These are phyloP conservation scores for Tulasnella sp. DNA, from an alignment of 768 basidiomycete genomes.

Conservation along the genomic window DNA sequence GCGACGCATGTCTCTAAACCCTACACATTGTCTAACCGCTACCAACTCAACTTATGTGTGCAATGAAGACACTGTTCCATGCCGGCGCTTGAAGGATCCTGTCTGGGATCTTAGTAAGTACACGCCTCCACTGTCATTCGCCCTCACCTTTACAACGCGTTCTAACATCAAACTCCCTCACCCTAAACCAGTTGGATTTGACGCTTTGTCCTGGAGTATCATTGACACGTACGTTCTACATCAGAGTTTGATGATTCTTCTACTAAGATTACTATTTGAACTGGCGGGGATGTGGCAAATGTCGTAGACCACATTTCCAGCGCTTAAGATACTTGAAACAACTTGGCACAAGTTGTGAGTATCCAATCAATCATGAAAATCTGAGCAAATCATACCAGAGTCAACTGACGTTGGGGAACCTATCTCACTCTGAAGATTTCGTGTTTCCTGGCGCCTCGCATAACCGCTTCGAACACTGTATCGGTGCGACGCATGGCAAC, in stretches of 20 bases:
- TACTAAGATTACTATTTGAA: neutral
- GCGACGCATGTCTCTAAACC: too few relatives aligned
- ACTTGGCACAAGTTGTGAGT: conserved; percentile 37
- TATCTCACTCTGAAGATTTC: conserved; percentile 4
- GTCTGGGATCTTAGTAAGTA: conserved; percentile 12
- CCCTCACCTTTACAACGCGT: neutral
- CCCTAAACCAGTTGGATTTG: conserved; percentile 1
- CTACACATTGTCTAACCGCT: too few relatives aligned
- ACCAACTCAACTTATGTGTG: too few relatives aligned
- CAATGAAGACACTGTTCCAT: neutral
- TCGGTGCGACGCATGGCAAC: conserved; percentile 39
- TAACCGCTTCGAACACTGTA: conserved; percentile 71
- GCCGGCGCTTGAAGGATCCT: conserved; percentile 4
- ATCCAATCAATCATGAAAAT: neutral
- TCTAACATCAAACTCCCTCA: neutral
- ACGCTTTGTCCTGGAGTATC: neutral
- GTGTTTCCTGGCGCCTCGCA: conserved; percentile 48
- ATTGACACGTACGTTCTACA: conserved; percentile 8
- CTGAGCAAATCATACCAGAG: neutral
- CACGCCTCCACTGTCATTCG: neutral
- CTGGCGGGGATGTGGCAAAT: neutral
- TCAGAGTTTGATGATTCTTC: neutral
- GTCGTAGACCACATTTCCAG: conserved; percentile 58
- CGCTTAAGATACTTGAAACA: conserved; percentile 68
- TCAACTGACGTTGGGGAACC: neutral